Evolutionary conservation across 2,329 filamentous ascomycete genomes (phyloP), one percentile per base, ranked within the genome.

Genomic region (Ophiostoma angusticollis): DNA sequence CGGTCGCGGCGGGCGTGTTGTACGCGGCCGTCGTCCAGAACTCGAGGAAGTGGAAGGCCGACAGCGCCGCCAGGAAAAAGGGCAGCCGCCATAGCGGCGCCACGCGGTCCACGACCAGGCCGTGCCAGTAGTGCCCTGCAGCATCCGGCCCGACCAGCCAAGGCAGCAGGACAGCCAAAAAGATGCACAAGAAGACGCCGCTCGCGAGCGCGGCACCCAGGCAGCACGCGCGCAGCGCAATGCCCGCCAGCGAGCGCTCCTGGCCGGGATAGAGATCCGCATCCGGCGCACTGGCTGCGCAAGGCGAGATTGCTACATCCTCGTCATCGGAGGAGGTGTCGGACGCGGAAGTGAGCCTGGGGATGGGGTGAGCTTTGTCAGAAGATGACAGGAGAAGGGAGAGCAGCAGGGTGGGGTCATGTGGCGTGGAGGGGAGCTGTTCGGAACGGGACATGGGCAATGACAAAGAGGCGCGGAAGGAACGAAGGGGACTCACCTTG

Each of bases 31-130:
- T 95, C 23, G 79, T 84, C 69, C 78, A 93, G 67, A 87, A 98
- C 61, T 98, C 91, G 58, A 96, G 78, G 61, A 94, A 96, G 66
- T 98, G 91, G 63, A 96, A 96, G 22, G 80, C 51, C 19, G 79
- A 72, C 34, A 96, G 77, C 12, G 76, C 65, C 37, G 64, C 63
- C 34, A 80, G 53, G 62, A 89, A 89, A 56, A 79, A 75, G 22
- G 74, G 71, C 7, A 72, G 56, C 41, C 76, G 72, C 75, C 75
- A 80, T 40, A 72, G 58, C 17, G 70, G 65, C 24, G 61, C 65
- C 12, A 57, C 45, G 5, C 61, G 62, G 41, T 56, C 49, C 30
- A 56, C 13, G 11, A 66, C 49, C 39, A 61, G 50, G 32, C 50
- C 39, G 9, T n/a, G n/a, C n/a, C n/a, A n/a, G 50, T 27, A 37